phyloP scores from a whole-genome alignment of 208 protist genomes.

The Crithidia brevicula region DNA sequence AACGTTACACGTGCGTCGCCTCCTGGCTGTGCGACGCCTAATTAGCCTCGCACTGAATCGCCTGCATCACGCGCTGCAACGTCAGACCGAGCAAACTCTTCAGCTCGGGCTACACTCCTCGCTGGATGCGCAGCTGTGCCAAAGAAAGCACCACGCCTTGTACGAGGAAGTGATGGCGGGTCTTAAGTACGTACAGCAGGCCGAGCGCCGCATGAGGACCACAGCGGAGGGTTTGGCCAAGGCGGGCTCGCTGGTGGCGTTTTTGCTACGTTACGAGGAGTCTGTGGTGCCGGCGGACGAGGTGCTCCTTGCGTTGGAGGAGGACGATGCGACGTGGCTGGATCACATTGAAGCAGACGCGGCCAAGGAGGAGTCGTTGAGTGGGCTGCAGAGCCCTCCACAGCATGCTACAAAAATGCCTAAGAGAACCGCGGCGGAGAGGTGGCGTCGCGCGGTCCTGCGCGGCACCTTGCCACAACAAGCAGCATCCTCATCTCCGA shows the following conservation, averaged over 20 bases:
- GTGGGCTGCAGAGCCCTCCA: neutral
- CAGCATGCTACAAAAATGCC: neutral
- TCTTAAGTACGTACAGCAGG: constrained; percentile 42
- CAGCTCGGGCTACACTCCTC: constrained; percentile 58
- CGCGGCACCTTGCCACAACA: constrained; percentile 12
- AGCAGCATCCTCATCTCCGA: constrained; percentile 1
- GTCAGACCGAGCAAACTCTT: constrained; percentile 59
- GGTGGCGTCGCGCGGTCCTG: constrained; percentile 32
- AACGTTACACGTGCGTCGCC: constrained; percentile 39
- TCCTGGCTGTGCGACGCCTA: constrained; percentile 62
- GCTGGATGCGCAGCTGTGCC: constrained; percentile 70
- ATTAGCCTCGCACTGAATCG: constrained; percentile 61
- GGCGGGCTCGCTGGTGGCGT: constrained; percentile 49
- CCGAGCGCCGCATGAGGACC: constrained; percentile 40
- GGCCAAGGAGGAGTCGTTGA: neutral
- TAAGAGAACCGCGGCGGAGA: neutral
- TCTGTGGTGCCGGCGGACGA: constrained; percentile 22
- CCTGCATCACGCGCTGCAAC: constrained; percentile 55
- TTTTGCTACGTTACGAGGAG: constrained; percentile 40
- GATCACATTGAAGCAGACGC: neutral
- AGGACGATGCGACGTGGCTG: constrained; percentile 62
- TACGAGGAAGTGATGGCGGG: constrained; percentile 57
- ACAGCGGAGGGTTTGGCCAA: constrained; percentile 30
- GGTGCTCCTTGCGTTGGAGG: constrained; percentile 42
- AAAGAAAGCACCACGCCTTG: constrained; percentile 41